phyloP scores from a whole-genome alignment of 2,329 filamentous ascomycete species.

The Colletotrichum plurivorum region DNA sequence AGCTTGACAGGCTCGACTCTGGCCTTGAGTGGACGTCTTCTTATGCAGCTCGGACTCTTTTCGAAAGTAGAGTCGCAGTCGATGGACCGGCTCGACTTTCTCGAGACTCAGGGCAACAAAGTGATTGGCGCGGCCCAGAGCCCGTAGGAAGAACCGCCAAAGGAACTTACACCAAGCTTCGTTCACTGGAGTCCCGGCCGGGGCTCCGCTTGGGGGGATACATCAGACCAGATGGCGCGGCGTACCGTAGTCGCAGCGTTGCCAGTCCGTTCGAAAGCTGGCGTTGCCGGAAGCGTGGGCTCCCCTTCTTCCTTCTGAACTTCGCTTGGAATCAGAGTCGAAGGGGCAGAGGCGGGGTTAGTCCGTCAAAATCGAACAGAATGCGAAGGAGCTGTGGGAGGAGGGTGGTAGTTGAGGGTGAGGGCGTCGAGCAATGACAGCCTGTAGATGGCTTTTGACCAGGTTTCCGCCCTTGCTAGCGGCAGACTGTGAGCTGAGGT shows the following conservation, averaged over 20 bases:
- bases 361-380: slow-evolving; percentile 29
- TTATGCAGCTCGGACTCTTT: slow-evolving; percentile 29
- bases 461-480: slow-evolving; percentile 45
- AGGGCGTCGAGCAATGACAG: slow-evolving; percentile 47
- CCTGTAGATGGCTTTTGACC: slow-evolving; percentile 49
- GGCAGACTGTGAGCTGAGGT: slow-evolving; percentile 51
- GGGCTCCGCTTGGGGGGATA: slow-evolving; percentile 34
- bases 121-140: slow-evolving; percentile 37
- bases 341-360: slow-evolving; percentile 9
- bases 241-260: slow-evolving; percentile 24
- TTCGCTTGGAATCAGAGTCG: slow-evolving; percentile 32
- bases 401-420: slow-evolving; percentile 46
- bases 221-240: slow-evolving; percentile 37
- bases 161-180: slow-evolving; percentile 21
- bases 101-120: slow-evolving; percentile 33
- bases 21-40: slow-evolving; percentile 19
- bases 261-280: slow-evolving; percentile 14
- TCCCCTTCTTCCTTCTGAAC: slow-evolving; percentile 19
- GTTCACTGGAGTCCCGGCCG: slow-evolving; percentile 34
- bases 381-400: slow-evolving; percentile 25
- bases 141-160: slow-evolving; percentile 21
- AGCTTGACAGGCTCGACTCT: not conserved
- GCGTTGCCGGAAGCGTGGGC: slow-evolving; percentile 32
- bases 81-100: slow-evolving; percentile 21
- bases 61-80: slow-evolving; percentile 9